A percentile compares a stretch with the other conserved stretches of the same genome.
phyloP scores from a whole-genome alignment of 2,329 filamentous ascomycete species.

The Trichoderma koningiopsis region DNA sequence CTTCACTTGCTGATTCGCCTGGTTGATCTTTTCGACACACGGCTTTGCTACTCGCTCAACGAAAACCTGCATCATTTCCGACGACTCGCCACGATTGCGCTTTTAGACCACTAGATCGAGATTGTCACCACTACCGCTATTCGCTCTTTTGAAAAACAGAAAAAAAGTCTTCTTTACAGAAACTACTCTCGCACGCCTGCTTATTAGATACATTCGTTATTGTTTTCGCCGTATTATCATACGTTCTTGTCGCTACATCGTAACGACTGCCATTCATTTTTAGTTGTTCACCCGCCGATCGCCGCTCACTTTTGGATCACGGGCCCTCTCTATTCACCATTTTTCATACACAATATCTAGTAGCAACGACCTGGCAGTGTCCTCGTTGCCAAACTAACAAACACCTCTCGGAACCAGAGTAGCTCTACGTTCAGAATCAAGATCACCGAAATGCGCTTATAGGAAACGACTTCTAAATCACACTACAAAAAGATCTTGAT shows the following conservation, averaged over 20 bases:
- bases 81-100: constrained; percentile 21
- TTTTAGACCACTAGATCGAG: background rate
- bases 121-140: constrained; percentile 13
- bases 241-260: constrained; percentile 12
- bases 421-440: background rate
- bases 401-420: background rate
- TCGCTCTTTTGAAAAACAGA: constrained; percentile 9
- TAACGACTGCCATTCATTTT: constrained; percentile 22
- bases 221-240: constrained; percentile 2
- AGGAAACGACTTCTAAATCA: constrained; percentile 3
- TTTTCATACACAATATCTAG: background rate
- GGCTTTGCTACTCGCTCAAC: constrained; percentile 12
- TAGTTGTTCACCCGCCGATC: constrained; percentile 9
- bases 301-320: constrained; percentile 12
- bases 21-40: background rate
- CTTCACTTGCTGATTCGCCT: constrained; percentile 28
- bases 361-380: constrained; percentile 15
- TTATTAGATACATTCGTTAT: constrained; percentile 16
- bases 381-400: constrained; percentile 15
- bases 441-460: constrained; percentile 31
- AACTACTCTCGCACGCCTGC: constrained; percentile 1
- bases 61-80: constrained; percentile 1
- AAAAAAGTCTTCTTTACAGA: background rate
- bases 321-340: constrained; percentile 7
- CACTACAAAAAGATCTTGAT: constrained; percentile 5